A percentile compares a stretch with the other conserved stretches of the same genome.
These are phyloP conservation scores for Nicotiana rustica DNA, from an alignment of 305 asterid species.

Conservation along the genomic window DNA sequence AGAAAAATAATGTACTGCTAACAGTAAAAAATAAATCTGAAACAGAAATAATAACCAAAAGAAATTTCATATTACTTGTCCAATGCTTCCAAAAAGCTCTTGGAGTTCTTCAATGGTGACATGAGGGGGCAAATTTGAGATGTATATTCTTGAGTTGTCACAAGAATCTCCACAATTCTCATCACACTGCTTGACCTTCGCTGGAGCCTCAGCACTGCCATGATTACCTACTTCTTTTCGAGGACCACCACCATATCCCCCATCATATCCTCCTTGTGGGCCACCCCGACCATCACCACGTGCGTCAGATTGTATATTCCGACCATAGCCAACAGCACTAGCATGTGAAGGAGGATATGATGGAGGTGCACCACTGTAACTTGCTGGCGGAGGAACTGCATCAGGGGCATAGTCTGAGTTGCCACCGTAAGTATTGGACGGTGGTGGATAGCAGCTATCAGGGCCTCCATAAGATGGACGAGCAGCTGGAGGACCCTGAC, in stretches of 20 bases:
- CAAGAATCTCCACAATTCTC: conserved; percentile 95
- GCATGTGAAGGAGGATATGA: conserved; percentile 94
- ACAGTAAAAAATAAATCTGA: conserved; percentile 29
- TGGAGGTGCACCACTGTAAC: conserved; percentile 83
- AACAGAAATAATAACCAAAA: conserved; percentile 39
- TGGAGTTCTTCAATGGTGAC: conserved; percentile 88
- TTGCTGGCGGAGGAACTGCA: conserved; percentile 84
- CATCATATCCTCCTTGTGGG: conserved; percentile 59
- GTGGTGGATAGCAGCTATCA: conserved; percentile 66
- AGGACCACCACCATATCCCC: conserved; percentile 66
- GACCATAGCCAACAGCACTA: conserved; percentile 75
- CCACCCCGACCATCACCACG: conserved; percentile 86
- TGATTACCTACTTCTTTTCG: no score
- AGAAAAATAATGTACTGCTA: background rate
- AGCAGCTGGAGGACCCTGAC: conserved; percentile 63
- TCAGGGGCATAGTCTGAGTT: conserved; percentile 50
- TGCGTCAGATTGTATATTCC: conserved; percentile 56
- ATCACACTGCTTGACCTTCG: conserved; percentile 92
- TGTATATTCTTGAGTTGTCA: conserved; percentile 94
- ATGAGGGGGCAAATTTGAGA: conserved; percentile 98
- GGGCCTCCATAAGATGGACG: conserved; percentile 72
- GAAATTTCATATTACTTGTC: conserved; percentile 80
- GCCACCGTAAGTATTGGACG: conserved; percentile 70
- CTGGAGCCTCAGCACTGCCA: conserved; percentile 75
- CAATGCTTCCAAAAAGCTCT: conserved; percentile 98